phyloP scores from a whole-genome alignment of 306 rosid species.

The Citrullus mucosospermus region DNA sequence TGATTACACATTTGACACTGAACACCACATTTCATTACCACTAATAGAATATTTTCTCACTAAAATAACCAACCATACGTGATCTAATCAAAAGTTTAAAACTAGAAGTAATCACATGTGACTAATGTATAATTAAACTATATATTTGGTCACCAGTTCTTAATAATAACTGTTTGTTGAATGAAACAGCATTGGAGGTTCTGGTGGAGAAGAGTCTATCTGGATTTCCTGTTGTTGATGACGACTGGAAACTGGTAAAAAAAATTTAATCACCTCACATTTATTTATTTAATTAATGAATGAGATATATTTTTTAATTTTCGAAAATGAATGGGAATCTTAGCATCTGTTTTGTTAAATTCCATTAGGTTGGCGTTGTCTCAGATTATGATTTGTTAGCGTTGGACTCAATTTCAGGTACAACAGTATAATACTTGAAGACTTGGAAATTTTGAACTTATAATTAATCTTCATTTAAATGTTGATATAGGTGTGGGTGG shows the following conservation, averaged over 20 bases:
- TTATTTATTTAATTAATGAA: neutral
- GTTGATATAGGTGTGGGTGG: conserved; percentile 23
- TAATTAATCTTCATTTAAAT: neutral
- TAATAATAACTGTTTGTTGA: no score
- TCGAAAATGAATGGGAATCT: neutral
- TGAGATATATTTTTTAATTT: no score
- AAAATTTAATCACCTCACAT: neutral
- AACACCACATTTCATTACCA: no score
- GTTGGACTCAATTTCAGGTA: conserved; percentile 77
- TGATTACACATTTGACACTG: no score
- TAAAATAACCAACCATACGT: no score
- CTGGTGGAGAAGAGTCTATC: conserved; percentile 84
- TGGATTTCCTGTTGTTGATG: conserved; percentile 88
- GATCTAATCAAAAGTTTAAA: no score
- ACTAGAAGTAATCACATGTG: no score
- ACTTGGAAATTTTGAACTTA: no score
- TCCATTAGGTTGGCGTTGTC: conserved; percentile 77
- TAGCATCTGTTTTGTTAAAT: neutral
- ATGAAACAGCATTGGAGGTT: conserved; percentile 55
- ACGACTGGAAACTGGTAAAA: conserved; percentile 78
- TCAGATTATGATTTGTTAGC: conserved; percentile 94
- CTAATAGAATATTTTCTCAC: no score
- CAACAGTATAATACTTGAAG: neutral
- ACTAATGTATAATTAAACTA: no score
- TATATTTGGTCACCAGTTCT: no score